Evolutionary conservation across 768 basidiomycete species (phyloP).

Genomic region (Trametes coccinea): DNA sequence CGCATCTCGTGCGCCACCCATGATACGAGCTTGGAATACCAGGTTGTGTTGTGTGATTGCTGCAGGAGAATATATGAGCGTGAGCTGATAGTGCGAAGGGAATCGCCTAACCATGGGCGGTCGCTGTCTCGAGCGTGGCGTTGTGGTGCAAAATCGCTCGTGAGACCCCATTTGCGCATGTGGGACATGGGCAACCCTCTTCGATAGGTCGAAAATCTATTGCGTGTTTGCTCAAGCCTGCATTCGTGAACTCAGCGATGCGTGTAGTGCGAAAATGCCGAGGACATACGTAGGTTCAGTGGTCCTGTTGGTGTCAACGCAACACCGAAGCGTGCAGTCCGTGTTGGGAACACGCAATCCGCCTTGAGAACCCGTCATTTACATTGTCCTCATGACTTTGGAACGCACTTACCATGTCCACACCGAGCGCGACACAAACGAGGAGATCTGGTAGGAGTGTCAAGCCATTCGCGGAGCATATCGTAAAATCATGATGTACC

Average conservation of each 20-base stretch:
- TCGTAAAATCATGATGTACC: slow-evolving; percentile 41
- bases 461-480: background rate
- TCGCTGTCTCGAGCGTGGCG: slow-evolving; percentile 77
- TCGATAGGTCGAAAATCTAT: slow-evolving; percentile 75
- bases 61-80: slow-evolving; percentile 32
- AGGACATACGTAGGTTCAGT: slow-evolving; percentile 78
- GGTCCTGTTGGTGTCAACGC: slow-evolving; percentile 83
- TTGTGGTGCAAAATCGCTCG: slow-evolving; percentile 77
- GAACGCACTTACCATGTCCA: slow-evolving; percentile 74
- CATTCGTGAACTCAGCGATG: background rate
- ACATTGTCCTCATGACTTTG: too few relatives aligned
- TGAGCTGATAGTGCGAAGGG: slow-evolving; percentile 13
- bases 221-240: slow-evolving; percentile 70
- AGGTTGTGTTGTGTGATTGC: slow-evolving; percentile 84
- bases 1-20: slow-evolving; percentile 83
- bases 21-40: slow-evolving; percentile 82
- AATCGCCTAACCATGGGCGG: slow-evolving; percentile 67
- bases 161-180: slow-evolving; percentile 65
- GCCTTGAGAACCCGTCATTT: slow-evolving; percentile 47
- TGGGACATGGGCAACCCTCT: slow-evolving; percentile 80
- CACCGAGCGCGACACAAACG: slow-evolving; percentile 88
- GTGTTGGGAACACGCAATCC: slow-evolving; percentile 91
- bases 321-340: slow-evolving; percentile 89
- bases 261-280: slow-evolving; percentile 48
- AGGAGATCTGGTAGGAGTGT: slow-evolving; percentile 60